Evolutionary conservation across 805 yeast genomes (phyloP).

Genomic region (Teunomyces pallodes): DNA sequence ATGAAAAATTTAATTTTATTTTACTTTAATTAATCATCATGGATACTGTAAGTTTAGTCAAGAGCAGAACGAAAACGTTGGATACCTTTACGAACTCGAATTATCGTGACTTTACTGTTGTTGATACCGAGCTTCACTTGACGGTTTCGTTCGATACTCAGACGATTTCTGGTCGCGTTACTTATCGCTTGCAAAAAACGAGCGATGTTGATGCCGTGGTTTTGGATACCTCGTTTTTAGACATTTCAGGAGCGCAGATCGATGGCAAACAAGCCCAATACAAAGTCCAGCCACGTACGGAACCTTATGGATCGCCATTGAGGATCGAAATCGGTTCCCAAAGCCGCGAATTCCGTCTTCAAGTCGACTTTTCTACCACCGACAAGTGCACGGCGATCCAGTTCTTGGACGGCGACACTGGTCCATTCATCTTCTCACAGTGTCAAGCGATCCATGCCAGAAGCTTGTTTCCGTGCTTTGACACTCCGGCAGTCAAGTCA

Average conservation of each 20-base stretch:
- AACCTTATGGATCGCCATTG: constrained; percentile 62
- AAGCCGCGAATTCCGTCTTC: constrained; percentile 46
- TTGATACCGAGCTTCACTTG: constrained; percentile 51
- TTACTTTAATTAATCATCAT: background rate
- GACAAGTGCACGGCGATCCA: constrained; percentile 78
- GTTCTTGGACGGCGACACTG: constrained; percentile 72
- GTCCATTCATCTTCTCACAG: constrained; percentile 80
- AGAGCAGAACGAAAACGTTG: background rate
- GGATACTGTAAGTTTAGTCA: background rate
- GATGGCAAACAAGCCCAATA: constrained; percentile 35
- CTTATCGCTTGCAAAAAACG: constrained; percentile 38
- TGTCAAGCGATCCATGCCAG: constrained; percentile 91
- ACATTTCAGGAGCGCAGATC: constrained; percentile 43
- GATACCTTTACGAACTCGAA: constrained; percentile 50
- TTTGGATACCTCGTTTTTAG: constrained; percentile 68
- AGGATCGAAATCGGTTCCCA: constrained; percentile 22
- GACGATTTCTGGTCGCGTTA: constrained; percentile 54
- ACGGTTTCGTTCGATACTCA: constrained; percentile 54
- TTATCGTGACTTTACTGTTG: constrained; percentile 52
- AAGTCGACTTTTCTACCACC: constrained; percentile 53
- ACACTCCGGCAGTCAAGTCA: constrained; percentile 82
- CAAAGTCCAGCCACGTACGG: constrained; percentile 38
- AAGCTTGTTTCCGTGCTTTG: constrained; percentile 84
- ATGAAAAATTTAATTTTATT: background rate
- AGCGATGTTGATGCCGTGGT: constrained; percentile 36